Evolutionary conservation across 139 green algal species (phyloP), one percentile per base, ranked within the genome.

Genomic region (Chlorella sorokiniana): DNA sequence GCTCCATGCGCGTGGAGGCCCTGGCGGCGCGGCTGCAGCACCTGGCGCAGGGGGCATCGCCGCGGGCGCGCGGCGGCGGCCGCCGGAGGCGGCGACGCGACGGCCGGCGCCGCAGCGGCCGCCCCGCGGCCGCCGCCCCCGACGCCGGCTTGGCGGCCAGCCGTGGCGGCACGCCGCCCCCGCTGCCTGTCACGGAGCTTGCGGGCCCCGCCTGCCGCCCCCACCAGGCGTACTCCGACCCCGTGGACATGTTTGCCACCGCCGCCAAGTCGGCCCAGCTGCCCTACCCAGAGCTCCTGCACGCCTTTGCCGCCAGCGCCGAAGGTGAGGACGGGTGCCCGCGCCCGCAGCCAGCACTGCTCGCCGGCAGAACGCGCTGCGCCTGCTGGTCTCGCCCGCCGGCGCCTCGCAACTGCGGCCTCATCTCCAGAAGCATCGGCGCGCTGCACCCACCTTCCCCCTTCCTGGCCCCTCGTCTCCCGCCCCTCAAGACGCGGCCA

Each of bases 291-390:
- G 75, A 81, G 59, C 56, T 81, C 18, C 56, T 81, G 38, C 75
- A 81, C 59, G 75, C 75, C 40, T 81, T 81, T 81, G 75, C 75
- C 56, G 75, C 75, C 56, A 81, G 59, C 40, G 75, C 75, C 1
- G 56, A 70, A 71, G 75, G 75, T 81, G 40, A 4, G 56, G 7
- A 33, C n/a, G n/a, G n/a, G n/a, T n/a, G n/a, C n/a, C n/a, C n/a
- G n/a, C n/a, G n/a, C n/a, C n/a, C n/a, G n/a, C n/a, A n/a, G n/a
- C n/a, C n/a, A n/a, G n/a, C n/a, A n/a, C n/a, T n/a, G n/a, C n/a
- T n/a, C n/a, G n/a, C n/a, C n/a, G n/a, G n/a, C n/a, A n/a, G n/a
- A n/a, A n/a, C n/a, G n/a, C n/a, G n/a, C n/a, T n/a, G n/a, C n/a
- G n/a, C n/a, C n/a, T n/a, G n/a, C n/a, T n/a, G n/a, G n/a, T n/a